phyloP scores from a whole-genome alignment of 83 land plant genomes.

The Isoetes engelmannii region DNA sequence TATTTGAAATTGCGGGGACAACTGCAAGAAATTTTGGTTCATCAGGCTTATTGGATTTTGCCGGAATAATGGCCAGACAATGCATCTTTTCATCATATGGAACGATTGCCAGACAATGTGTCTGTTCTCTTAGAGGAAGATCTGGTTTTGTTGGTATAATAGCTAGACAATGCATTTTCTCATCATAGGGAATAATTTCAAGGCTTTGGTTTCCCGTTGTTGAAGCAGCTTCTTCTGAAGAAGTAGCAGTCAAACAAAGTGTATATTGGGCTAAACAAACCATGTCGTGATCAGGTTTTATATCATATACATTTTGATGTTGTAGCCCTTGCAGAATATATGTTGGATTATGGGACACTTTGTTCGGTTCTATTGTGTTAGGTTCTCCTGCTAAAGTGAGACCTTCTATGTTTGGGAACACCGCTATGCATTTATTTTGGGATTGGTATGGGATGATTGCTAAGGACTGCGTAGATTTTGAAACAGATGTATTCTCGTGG shows the following conservation, averaged over 20 bases:
- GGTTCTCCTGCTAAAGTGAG: background rate
- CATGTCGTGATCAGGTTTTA: background rate
- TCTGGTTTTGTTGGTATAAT: background rate
- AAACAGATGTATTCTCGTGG: background rate
- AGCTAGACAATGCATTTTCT: background rate
- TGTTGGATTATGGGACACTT: background rate
- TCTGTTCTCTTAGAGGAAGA: background rate
- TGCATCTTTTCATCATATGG: conserved; percentile 6
- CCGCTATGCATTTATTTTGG: background rate
- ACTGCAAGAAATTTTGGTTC: background rate
- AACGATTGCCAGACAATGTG: conserved; percentile 2
- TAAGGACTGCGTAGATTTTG: background rate
- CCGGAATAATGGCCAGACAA: conserved; percentile 5
- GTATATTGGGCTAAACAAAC: background rate
- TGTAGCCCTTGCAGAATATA: background rate
- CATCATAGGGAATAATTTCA: background rate
- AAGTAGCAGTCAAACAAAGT: background rate
- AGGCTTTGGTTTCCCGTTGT: background rate
- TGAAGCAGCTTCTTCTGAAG: no score
- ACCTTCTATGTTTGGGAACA: background rate
- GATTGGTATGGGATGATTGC: conserved; percentile 3
- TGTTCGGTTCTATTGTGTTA: background rate
- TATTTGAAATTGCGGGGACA: background rate
- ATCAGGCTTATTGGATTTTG: background rate
- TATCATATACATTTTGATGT: background rate